A percentile compares a stretch with the other conserved stretches of the same genome.
Conservation (phyloP, 2,329 filamentous ascomycete genomes). For the Zymoseptoria pseudotritici region DNA sequence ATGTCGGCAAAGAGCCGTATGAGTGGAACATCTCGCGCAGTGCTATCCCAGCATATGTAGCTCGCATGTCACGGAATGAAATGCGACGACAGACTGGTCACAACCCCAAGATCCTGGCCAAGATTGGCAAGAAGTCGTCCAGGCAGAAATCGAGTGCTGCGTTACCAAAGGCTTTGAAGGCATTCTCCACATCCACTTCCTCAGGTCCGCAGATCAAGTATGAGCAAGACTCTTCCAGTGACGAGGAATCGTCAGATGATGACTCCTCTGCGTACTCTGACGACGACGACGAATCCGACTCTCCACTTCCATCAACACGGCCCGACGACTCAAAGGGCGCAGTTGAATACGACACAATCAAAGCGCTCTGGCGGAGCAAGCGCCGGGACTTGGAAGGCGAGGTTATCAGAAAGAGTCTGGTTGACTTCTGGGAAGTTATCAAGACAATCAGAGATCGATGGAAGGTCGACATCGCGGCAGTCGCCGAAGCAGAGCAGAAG, state of each 20-base stretch:
- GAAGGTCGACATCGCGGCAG: conserved; percentile 50
- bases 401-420: conserved; percentile 48
- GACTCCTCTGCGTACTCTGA: conserved; percentile 49
- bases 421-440: conserved; percentile 52
- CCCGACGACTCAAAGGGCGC: conserved; percentile 46
- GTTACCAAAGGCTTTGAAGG: background rate
- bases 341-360: conserved; percentile 52
- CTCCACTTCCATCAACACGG: conserved; percentile 47
- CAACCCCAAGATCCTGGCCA: conserved; percentile 35
- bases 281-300: conserved; percentile 45
- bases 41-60: conserved; percentile 36
- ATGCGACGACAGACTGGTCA: conserved; percentile 36
- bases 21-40: conserved; percentile 40
- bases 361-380: conserved; percentile 53
- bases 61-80: conserved; percentile 41
- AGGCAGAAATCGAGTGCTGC: conserved; percentile 11
- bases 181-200: background rate
- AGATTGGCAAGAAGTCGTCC: conserved; percentile 31
- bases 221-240: conserved; percentile 37
- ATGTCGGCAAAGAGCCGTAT: conserved; percentile 35
- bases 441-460: conserved; percentile 54
- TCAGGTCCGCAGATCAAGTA: conserved; percentile 17
- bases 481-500: conserved; percentile 52
- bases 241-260: conserved; percentile 41
- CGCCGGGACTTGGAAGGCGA: conserved; percentile 43